Conservation (phyloP, 768 basidiomycete species). For the Tricholoma flavovirens region DNA sequence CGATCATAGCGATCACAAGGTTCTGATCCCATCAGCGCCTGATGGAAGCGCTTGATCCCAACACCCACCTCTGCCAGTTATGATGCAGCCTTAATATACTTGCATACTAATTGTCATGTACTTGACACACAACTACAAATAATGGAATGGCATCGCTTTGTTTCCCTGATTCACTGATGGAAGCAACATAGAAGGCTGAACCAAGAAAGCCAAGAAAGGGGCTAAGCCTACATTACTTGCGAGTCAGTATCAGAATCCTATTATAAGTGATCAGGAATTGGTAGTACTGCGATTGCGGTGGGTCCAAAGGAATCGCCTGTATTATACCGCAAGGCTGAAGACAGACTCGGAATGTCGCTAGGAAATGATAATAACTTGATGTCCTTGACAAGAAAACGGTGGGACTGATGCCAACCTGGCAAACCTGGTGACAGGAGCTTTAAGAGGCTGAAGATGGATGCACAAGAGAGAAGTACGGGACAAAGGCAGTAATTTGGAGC, state of each 20-base stretch:
- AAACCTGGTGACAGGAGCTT: not conserved
- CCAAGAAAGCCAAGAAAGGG: conserved; percentile 64
- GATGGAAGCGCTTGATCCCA: too few species aligned
- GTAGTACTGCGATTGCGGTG: conserved; percentile 59
- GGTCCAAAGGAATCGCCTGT: conserved; percentile 68
- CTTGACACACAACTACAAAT: too few species aligned
- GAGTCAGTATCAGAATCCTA: not conserved
- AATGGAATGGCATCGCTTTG: too few species aligned
- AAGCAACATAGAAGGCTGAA: too few species aligned
- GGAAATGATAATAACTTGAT: too few species aligned
- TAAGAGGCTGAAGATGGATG: not conserved
- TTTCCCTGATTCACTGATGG: too few species aligned
- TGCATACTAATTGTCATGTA: too few species aligned
- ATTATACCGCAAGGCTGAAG: conserved; percentile 49
- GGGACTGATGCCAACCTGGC: conserved; percentile 59
- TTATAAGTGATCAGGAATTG: conserved; percentile 32
- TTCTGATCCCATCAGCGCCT: too few species aligned
- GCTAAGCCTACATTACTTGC: conserved; percentile 47
- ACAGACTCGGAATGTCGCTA: not conserved
- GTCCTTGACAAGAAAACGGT: conserved; percentile 52
- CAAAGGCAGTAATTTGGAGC: conserved; percentile 58
- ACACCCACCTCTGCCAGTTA: too few species aligned
- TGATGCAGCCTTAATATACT: too few species aligned
- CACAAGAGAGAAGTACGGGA: conserved; percentile 40
- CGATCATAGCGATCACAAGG: too few species aligned